phyloP scores from a whole-genome alignment of 2,329 filamentous ascomycete species.

The Lasiodiplodia sp. region DNA sequence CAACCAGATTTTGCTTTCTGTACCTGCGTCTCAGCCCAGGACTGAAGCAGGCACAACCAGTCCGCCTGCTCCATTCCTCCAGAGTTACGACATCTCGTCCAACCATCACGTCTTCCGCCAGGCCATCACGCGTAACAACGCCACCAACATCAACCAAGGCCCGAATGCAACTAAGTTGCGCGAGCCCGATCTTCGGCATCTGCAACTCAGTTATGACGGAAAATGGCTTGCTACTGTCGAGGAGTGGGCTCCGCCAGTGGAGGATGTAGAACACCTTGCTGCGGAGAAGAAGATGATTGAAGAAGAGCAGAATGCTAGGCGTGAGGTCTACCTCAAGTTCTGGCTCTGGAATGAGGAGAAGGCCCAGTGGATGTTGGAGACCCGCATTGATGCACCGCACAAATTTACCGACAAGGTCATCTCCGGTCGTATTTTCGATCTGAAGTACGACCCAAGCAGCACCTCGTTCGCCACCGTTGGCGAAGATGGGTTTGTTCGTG shows the following conservation, averaged over 20 bases:
- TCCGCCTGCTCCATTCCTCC: constrained; percentile 68
- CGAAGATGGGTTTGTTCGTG: constrained; percentile 75
- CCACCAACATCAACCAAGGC: constrained; percentile 79
- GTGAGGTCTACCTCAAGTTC: constrained; percentile 87
- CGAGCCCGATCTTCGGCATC: constrained; percentile 78
- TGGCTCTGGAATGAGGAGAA: constrained; percentile 73
- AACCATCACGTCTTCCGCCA: constrained; percentile 84
- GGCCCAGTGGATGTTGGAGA: constrained; percentile 73
- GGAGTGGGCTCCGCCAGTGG: constrained; percentile 79
- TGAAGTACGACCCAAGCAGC: constrained; percentile 73
- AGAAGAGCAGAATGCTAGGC: constrained; percentile 57
- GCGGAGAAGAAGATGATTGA: constrained; percentile 44
- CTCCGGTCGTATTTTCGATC: constrained; percentile 69
- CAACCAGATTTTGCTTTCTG: constrained; percentile 55
- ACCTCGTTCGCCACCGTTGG: constrained; percentile 85
- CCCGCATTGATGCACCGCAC: constrained; percentile 86
- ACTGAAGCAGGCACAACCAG: constrained; percentile 36
- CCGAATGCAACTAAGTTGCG: constrained; percentile 59
- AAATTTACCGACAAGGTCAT: constrained; percentile 55
- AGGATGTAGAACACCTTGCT: constrained; percentile 69
- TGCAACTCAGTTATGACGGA: constrained; percentile 81
- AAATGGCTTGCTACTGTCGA: constrained; percentile 92
- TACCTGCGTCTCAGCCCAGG: constrained; percentile 59
- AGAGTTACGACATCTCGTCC: constrained; percentile 84
- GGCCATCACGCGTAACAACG: constrained; percentile 85